Conservation (phyloP, 2,329 filamentous ascomycete species). For the Coniosporium tulheliwenetii region DNA sequence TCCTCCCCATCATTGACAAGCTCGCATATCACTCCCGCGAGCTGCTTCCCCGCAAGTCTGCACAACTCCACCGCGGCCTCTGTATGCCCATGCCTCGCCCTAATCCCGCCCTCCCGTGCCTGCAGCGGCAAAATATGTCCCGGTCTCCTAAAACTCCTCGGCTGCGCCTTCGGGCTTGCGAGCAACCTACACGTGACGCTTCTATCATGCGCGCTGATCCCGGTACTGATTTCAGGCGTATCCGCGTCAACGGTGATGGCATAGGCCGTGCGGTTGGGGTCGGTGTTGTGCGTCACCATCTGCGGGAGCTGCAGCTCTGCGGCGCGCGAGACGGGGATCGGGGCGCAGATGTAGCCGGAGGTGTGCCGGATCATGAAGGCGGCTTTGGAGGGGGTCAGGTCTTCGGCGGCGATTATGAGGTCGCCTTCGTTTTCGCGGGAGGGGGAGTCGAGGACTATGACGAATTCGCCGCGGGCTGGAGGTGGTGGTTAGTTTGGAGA, state of each 20-base stretch:
- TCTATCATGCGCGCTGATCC: slow-evolving; percentile 80
- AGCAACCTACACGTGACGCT: slow-evolving; percentile 66
- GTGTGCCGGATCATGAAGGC: slow-evolving; percentile 90
- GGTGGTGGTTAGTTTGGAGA: slow-evolving; percentile 4
- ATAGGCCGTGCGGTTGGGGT: slow-evolving; percentile 85
- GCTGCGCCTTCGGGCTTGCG: slow-evolving; percentile 45
- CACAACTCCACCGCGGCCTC: slow-evolving; percentile 91
- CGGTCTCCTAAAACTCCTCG: slow-evolving; percentile 57
- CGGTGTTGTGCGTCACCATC: slow-evolving; percentile 70
- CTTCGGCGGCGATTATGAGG: slow-evolving; percentile 81
- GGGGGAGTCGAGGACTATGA: slow-evolving; percentile 86
- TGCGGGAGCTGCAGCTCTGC: slow-evolving; percentile 62
- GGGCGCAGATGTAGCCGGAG: slow-evolving; percentile 80
- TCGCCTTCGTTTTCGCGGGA: slow-evolving; percentile 96
- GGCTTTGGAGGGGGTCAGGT: slow-evolving; percentile 78
- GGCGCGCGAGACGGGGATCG: slow-evolving; percentile 56
- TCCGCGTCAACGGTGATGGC: slow-evolving; percentile 75
- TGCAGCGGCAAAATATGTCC: slow-evolving; percentile 83
- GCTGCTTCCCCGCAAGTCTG: slow-evolving; percentile 59
- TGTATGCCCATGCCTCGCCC: slow-evolving; percentile 70
- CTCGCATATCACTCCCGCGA: slow-evolving; percentile 77
- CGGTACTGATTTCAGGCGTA: slow-evolving; percentile 61
- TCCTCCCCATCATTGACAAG: slow-evolving; percentile 73
- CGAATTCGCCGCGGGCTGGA: slow-evolving; percentile 56
- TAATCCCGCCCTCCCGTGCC: slow-evolving; percentile 64